Evolutionary conservation across 257 asterid species (phyloP).

Genomic region (Eucommia ulmoides): DNA sequence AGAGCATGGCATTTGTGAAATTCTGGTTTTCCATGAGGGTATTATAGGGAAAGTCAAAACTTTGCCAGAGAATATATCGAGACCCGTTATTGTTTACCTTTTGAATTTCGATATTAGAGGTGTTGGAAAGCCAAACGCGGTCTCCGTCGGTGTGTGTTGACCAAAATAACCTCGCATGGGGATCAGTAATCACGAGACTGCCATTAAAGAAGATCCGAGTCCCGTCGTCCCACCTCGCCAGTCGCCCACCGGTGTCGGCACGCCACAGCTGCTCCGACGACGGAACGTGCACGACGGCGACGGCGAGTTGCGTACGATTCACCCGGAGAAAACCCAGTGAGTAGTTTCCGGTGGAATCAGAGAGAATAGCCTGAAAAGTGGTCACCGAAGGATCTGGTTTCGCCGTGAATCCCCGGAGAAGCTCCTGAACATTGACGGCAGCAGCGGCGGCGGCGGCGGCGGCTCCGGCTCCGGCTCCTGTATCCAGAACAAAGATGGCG

Average conservation of each 20-base stretch:
- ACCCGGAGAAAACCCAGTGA: conserved; percentile 75
- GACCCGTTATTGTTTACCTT: conserved; percentile 9
- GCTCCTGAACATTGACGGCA: conserved; percentile 20
- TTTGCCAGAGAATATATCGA: conserved; percentile 37
- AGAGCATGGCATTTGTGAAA: conserved; percentile 46
- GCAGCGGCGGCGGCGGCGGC: conserved; percentile 18
- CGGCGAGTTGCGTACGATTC: conserved; percentile 25
- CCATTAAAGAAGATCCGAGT: conserved; percentile 62
- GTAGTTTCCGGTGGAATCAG: conserved; percentile 54
- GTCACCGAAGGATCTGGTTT: conserved; percentile 33
- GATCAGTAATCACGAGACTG: conserved; percentile 49
- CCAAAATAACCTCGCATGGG: conserved; percentile 61
- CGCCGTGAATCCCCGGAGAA: conserved; percentile 45
- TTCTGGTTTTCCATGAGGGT: conserved; percentile 83
- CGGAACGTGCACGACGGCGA: conserved; percentile 51
- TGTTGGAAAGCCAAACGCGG: conserved; percentile 60
- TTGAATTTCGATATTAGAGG: conserved; percentile 50
- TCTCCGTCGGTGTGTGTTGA: conserved; percentile 51
- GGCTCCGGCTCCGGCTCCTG: conserved; percentile 15
- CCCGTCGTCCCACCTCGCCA: conserved; percentile 41
- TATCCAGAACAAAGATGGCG: conserved; percentile 8
- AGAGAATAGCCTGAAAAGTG: conserved; percentile 48
- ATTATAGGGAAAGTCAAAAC: conserved; percentile 69
- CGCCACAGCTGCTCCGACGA: conserved; percentile 59
- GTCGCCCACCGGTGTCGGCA: conserved; percentile 29